Evolutionary conservation across 441 rosid genomes (phyloP).

Genomic region (Bruguiera hainesii): DNA sequence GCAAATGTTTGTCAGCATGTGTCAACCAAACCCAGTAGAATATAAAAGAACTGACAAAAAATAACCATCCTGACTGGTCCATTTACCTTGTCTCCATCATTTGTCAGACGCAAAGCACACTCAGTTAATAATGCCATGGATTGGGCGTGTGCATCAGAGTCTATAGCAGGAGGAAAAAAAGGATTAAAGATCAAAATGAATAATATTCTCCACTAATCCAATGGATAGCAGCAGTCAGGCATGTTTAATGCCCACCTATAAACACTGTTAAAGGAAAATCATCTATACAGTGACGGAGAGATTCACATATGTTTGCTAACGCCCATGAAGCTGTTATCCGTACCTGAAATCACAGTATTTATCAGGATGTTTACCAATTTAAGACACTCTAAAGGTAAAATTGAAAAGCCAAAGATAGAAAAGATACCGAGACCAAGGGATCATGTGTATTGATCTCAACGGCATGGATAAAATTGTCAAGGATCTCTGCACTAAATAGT

Average conservation of each 20-base stretch:
- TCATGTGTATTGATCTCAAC: slow-evolving; percentile 64
- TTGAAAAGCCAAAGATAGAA: neutral
- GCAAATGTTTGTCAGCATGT: neutral
- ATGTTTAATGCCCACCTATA: slow-evolving; percentile 28
- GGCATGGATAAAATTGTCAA: slow-evolving; percentile 66
- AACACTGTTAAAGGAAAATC: slow-evolving; percentile 39
- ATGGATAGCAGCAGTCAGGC: slow-evolving; percentile 3
- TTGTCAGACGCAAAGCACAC: slow-evolving; percentile 74
- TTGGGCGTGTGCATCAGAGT: slow-evolving; percentile 33
- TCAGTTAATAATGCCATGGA: slow-evolving; percentile 47
- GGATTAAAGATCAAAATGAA: slow-evolving; percentile 19
- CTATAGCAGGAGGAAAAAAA: slow-evolving; percentile 26
- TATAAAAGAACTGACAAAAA: slow-evolving; percentile 1
- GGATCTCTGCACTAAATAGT: slow-evolving; percentile 68
- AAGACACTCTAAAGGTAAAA: slow-evolving; percentile 21
- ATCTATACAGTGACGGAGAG: slow-evolving; percentile 52
- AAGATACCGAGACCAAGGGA: slow-evolving; percentile 67
- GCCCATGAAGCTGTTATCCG: slow-evolving; percentile 95
- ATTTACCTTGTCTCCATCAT: slow-evolving; percentile 91
- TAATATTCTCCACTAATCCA: slow-evolving; percentile 1
- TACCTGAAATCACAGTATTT: slow-evolving; percentile 47
- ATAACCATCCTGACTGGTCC: slow-evolving; percentile 5
- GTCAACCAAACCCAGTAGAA: neutral
- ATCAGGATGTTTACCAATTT: slow-evolving; percentile 18
- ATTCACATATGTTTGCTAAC: slow-evolving; percentile 85